phyloP scores from a whole-genome alignment of 257 asterid species.

The Plectranthus barbatus region DNA sequence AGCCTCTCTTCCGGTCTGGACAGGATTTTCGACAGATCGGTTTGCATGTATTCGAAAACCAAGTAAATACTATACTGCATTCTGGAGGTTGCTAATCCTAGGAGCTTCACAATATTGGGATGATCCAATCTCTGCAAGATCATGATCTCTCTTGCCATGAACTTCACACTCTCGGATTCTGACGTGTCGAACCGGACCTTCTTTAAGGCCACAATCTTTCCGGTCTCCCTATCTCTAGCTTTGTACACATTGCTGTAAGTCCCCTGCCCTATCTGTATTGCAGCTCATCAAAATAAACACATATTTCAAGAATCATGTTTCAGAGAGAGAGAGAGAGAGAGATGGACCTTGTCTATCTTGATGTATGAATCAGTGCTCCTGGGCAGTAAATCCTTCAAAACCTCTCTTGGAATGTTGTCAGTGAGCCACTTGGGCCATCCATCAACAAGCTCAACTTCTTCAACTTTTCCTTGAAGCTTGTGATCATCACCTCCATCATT shows the following conservation, averaged over 20 bases:
- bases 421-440: constrained; percentile 82
- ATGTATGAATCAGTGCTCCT: constrained; percentile 66
- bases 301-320: not conserved
- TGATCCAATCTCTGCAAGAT: constrained; percentile 57
- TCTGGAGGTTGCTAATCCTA: constrained; percentile 76
- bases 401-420: constrained; percentile 51
- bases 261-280: constrained; percentile 54
- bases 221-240: constrained; percentile 54
- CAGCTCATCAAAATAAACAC: not conserved
- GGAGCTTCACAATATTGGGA: constrained; percentile 67
- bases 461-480: constrained; percentile 15
- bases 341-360: constrained; percentile 59
- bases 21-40: constrained; percentile 52
- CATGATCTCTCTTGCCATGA: constrained; percentile 72
- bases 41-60: constrained; percentile 53
- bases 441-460: constrained; percentile 42
- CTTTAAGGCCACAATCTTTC: constrained; percentile 59
- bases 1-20: constrained; percentile 48
- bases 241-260: constrained; percentile 75
- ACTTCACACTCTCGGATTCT: constrained; percentile 68
- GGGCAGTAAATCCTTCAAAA: constrained; percentile 48
- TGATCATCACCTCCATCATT: constrained; percentile 12
- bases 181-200: constrained; percentile 71
- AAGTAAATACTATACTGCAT: constrained; percentile 73
- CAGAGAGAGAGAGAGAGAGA: too few relatives aligned